phyloP scores from a whole-genome alignment of 2,329 filamentous ascomycete species.

The Pseudogymnoascus sp. region DNA sequence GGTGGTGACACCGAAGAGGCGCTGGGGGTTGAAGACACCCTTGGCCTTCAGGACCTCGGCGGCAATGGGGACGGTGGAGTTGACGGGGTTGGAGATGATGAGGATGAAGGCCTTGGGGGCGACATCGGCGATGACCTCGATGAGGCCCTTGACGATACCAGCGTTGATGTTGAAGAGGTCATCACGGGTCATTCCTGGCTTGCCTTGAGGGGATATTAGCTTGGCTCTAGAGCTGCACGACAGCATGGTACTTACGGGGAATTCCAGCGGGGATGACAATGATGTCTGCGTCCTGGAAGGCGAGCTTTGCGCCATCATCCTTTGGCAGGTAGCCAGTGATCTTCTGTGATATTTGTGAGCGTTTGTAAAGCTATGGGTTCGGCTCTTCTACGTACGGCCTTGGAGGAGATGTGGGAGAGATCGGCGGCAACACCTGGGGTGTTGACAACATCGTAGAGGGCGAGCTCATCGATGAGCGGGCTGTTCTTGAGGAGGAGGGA shows the following conservation, averaged over 20 bases:
- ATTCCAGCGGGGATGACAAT: conserved; percentile 97
- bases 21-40: conserved; percentile 88
- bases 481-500: conserved; percentile 92
- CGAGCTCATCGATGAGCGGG: conserved; percentile 81
- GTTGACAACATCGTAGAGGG: conserved; percentile 99
- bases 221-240: conserved; percentile 10
- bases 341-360: conserved; percentile 48
- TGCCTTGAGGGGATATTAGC: conserved; percentile 52
- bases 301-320: conserved; percentile 75
- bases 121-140: conserved; percentile 78
- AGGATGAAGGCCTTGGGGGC: conserved; percentile 90
- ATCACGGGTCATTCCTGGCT: conserved; percentile 98
- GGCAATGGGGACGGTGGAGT: conserved; percentile 96
- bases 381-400: conserved; percentile 42
- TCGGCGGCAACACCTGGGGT: conserved; percentile 93
- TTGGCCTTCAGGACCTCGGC: conserved; percentile 93
- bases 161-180: conserved; percentile 99
- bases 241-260: conserved; percentile 60
- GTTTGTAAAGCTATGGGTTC: conserved; percentile 16
- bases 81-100: conserved; percentile 98
- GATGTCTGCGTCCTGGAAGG: conserved; percentile 88
- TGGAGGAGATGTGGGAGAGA: conserved; percentile 92
- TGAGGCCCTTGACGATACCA: conserved; percentile 89
- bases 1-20: conserved; percentile 96
- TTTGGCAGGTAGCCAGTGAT: conserved; percentile 80